These are phyloP conservation scores for sorghum (Sorghum bicolor) DNA, from an alignment of 176 grass and related monocot genomes.

Conservation along the genomic window Sorghum_bicolor_NCBIv3 NC_012879.2:48151501-48152000, in stretches of 20 bases:
- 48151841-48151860: neutral
- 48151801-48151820: constrained; percentile 39
- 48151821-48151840: constrained; percentile 24
- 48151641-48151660: neutral
- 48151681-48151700: neutral
- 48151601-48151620: neutral
- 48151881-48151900: neutral
- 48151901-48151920: neutral
- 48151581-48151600: neutral
- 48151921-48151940: too few relatives aligned
- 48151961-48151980: too few relatives aligned
- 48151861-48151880: neutral
- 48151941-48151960: too few relatives aligned
- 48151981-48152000: too few relatives aligned
- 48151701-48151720: constrained; percentile 25
- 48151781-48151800: constrained; percentile 30
- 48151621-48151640: neutral
- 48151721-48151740: constrained; percentile 9
- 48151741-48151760: constrained; percentile 19
- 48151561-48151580: neutral
- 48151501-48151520: constrained; percentile 1
- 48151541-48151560: neutral
- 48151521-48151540: neutral
- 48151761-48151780: neutral
- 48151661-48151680: neutral